Conservation (phyloP, 2,329 filamentous ascomycete species). For the Talaromyces marneffei region DNA sequence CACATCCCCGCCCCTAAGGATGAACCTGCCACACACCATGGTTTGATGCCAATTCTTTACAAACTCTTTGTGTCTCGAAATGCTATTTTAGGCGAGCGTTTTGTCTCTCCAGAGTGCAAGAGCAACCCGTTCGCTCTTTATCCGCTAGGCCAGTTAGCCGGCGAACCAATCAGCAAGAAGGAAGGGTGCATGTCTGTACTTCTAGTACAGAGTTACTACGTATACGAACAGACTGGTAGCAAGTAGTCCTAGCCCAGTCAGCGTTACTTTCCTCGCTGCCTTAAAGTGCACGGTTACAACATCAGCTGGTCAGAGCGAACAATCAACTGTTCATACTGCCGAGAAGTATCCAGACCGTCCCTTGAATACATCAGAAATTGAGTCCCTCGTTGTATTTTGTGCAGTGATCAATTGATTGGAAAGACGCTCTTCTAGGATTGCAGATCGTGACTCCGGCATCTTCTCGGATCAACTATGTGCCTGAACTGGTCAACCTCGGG, state of each 20-base stretch:
- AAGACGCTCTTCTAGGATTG: background rate
- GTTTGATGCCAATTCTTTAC: background rate
- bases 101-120: background rate
- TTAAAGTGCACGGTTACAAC: background rate
- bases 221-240: too few relatives aligned
- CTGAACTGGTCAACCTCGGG: background rate
- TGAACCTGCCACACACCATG: background rate
- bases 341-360: background rate
- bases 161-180: background rate
- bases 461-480: too few relatives aligned
- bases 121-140: too few relatives aligned
- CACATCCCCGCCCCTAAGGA: background rate
- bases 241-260: conserved; percentile 1
- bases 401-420: background rate
- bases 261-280: background rate
- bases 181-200: background rate
- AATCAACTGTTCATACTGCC: background rate
- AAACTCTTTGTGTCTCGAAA: background rate
- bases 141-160: background rate
- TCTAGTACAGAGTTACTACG: too few relatives aligned
- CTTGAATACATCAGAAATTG: background rate
- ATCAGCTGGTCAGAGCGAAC: background rate
- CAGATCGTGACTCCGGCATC: background rate
- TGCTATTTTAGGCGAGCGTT: background rate
- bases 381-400: background rate